phyloP scores from a whole-genome alignment of 2,329 filamentous ascomycete species.

The Stylonectria norvegica region DNA sequence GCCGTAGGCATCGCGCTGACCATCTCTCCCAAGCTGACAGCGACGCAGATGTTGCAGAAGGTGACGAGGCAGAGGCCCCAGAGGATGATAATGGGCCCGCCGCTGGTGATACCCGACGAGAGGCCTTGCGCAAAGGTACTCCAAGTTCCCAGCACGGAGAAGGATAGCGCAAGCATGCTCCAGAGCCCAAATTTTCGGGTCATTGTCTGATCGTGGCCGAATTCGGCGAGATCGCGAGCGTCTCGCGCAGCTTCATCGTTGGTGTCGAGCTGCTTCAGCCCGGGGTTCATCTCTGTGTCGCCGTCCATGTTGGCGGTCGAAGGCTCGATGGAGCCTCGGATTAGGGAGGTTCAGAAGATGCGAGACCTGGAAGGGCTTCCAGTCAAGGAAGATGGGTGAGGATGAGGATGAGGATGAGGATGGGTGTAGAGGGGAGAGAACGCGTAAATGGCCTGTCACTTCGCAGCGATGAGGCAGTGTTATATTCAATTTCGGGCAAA shows the following conservation, averaged over 20 bases:
- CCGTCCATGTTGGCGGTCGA: slow-evolving; percentile 24
- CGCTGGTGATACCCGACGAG: slow-evolving; percentile 46
- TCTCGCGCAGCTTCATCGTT: slow-evolving; percentile 32
- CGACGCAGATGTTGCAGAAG: slow-evolving; percentile 51
- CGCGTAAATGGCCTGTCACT: too few relatives aligned
- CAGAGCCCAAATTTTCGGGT: slow-evolving; percentile 48
- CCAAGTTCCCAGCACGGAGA: slow-evolving; percentile 57
- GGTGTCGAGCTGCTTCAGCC: slow-evolving; percentile 20
- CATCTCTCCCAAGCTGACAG: slow-evolving; percentile 53
- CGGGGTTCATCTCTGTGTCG: slow-evolving; percentile 23
- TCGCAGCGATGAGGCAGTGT: too few relatives aligned
- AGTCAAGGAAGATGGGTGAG: too few relatives aligned
- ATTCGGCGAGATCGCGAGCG: slow-evolving; percentile 38
- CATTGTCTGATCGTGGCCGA: slow-evolving; percentile 40
- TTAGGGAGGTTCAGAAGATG: too few relatives aligned
- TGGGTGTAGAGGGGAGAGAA: neutral
- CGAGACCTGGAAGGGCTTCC: too few relatives aligned
- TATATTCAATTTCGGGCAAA: neutral
- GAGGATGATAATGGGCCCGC: slow-evolving; percentile 51
- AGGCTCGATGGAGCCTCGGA: too few relatives aligned
- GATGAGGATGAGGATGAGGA: neutral
- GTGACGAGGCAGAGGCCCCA: slow-evolving; percentile 55
- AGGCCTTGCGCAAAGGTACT: slow-evolving; percentile 52
- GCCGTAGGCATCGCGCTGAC: slow-evolving; percentile 58
- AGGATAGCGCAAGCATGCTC: slow-evolving; percentile 57